These are phyloP conservation scores for Triticum turgidum DNA, from an alignment of 176 grass and related monocot species.

Conservation along the genomic window DNA sequence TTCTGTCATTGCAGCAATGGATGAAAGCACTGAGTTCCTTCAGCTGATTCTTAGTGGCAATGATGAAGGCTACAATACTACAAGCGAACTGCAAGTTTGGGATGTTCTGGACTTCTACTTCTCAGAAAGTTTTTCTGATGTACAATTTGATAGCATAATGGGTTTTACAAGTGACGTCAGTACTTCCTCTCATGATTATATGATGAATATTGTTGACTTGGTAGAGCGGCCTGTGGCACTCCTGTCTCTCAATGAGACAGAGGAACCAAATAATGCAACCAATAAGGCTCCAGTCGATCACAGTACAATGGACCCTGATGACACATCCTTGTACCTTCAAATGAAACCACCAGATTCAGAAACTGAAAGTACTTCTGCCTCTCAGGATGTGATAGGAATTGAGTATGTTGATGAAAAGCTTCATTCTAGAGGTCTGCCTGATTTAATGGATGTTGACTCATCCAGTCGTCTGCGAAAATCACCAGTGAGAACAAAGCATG, in stretches of 20 bases:
- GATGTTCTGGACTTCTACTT: slow-evolving; percentile 75
- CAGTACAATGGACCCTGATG: slow-evolving; percentile 46
- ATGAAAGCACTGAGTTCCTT: slow-evolving; percentile 56
- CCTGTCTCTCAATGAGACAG: slow-evolving; percentile 59
- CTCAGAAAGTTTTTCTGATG: slow-evolving; percentile 62
- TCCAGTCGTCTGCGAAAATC: slow-evolving; percentile 34
- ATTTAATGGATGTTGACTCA: slow-evolving; percentile 75
- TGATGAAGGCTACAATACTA: slow-evolving; percentile 60
- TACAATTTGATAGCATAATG: slow-evolving; percentile 82
- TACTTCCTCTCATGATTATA: slow-evolving; percentile 48
- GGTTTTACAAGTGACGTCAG: slow-evolving; percentile 70
- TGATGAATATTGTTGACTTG: slow-evolving; percentile 59
- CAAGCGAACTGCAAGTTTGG: slow-evolving; percentile 69
- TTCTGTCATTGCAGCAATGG: slow-evolving; percentile 49
- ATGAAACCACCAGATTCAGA: slow-evolving; percentile 51
- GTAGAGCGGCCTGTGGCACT: slow-evolving; percentile 64
- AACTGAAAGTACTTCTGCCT: slow-evolving; percentile 34
- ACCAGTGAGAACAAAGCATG: slow-evolving; percentile 44
- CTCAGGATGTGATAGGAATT: slow-evolving; percentile 44
- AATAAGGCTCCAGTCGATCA: slow-evolving; percentile 24
- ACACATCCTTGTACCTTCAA: slow-evolving; percentile 76
- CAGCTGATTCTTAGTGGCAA: slow-evolving; percentile 68
- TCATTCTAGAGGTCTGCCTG: slow-evolving; percentile 48
- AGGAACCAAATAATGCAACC: slow-evolving; percentile 26
- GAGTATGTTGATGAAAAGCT: slow-evolving; percentile 66